phyloP scores from a whole-genome alignment of 1,284 basidiomycete species.

The Pyrrhoderma noxium region DNA sequence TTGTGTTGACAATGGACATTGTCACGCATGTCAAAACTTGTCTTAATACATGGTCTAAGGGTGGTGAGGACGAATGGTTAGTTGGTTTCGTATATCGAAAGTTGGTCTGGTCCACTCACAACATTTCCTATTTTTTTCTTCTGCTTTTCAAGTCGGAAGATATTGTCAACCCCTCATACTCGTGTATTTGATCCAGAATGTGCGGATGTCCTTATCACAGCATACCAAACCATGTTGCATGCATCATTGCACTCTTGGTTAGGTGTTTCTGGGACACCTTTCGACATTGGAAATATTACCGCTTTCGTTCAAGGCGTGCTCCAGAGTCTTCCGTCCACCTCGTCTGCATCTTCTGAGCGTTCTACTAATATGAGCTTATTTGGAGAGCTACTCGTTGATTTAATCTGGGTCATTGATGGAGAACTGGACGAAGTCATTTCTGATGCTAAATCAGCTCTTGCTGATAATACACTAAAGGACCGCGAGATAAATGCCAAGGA shows the following conservation, averaged over 20 bases:
- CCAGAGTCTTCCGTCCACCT: constrained; percentile 57
- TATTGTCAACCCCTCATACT: constrained; percentile 48
- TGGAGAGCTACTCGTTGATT: constrained; percentile 66
- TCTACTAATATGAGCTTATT: constrained; percentile 39
- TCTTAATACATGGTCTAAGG: constrained; percentile 45
- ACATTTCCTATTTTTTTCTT: constrained; percentile 16
- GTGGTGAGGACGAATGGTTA: constrained; percentile 58
- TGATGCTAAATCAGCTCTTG: constrained; percentile 39
- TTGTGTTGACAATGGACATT: constrained; percentile 40
- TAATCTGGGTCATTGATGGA: constrained; percentile 71
- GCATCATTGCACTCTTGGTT: constrained; percentile 53
- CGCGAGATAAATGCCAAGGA: constrained; percentile 20
- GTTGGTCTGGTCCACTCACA: background rate
- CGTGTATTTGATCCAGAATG: constrained; percentile 45
- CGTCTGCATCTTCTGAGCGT: constrained; percentile 36
- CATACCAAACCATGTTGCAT: constrained; percentile 57
- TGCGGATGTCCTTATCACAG: constrained; percentile 49
- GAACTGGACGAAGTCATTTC: constrained; percentile 62
- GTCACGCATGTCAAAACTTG: constrained; percentile 40
- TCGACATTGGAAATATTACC: constrained; percentile 44
- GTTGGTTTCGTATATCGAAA: constrained; percentile 19
- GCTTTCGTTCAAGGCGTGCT: constrained; percentile 58
- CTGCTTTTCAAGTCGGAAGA: constrained; percentile 40
- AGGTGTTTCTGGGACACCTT: constrained; percentile 28
- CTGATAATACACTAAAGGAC: constrained; percentile 13